Base-by-base conservation (phyloP, 176 grass and related monocot genomes). In the Alloteropsis semialata region DNA sequence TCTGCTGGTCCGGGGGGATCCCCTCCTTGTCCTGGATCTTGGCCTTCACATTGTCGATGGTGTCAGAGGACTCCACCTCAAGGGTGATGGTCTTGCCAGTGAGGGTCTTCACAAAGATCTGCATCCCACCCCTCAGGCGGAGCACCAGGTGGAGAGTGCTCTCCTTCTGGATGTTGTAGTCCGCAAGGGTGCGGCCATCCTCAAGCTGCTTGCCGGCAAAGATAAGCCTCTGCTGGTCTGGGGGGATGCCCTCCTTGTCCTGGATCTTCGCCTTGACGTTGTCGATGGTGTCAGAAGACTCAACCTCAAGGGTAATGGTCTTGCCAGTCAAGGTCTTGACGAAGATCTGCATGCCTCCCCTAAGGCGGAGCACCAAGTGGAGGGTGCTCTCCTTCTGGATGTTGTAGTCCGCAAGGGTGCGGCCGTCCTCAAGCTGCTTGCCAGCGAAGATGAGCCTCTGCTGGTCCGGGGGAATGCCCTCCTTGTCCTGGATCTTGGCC, bases 1-100 rank as follows among this genome's bases (percentile, higher is more conserved):
- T 37, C 53, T 89, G 87, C 90, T 92, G 87, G 75, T 92, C 90
- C 9, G 84, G 90, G 0, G 84, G 90, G 4, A 92, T 92, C 0
- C 90, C 90, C 75, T 92, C 90, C 87, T 92, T 92, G 46, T 92
- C 90, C 84, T 92, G 90, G 80, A 92, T 92, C 84, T 92, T 92
- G 2, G 90, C 86, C 82, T 92, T 92, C 2, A 92, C 86, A 0
- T 92, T 92, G 65, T 92, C 86, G 0, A 93, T 93, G 16, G 91
- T 93, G 76, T 90, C 87, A 0, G 91, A 93, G 0, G 55, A 74
- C 76, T 93, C 87, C 0, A 93, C 91, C 87, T 93, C 91, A 0
- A 93, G 65, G 50, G 87, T 93, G 48, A 93, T 93, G 0, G 91
- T 90, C 84, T 93, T 93, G 3, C 91, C 91, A 0, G 87, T 93